Evolutionary conservation across 495 filamentous ascomycete genomes (phyloP).

Genomic region (Neohortaea acidophila): DNA sequence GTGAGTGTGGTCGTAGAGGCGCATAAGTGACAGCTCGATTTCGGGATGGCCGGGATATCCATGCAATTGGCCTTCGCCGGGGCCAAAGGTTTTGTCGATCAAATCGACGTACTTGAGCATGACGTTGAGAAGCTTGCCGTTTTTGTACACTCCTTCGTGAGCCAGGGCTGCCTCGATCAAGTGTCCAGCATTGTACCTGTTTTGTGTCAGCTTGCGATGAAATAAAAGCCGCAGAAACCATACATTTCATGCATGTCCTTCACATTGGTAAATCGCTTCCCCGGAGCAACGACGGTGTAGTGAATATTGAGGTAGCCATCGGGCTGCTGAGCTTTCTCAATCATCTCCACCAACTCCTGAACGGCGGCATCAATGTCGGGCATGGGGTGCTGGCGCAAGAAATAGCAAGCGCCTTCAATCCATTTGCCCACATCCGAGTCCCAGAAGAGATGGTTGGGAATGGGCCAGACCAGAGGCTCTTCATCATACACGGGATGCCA

Average conservation of each 20-base stretch:
- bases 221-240: slow-evolving; percentile 13
- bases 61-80: slow-evolving; percentile 33
- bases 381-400: slow-evolving; percentile 33
- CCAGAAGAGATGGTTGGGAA: slow-evolving; percentile 39
- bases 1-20: slow-evolving; percentile 35
- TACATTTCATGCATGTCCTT: slow-evolving; percentile 47
- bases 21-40: slow-evolving; percentile 42
- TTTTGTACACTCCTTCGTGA: slow-evolving; percentile 36
- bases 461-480: slow-evolving; percentile 33
- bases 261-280: slow-evolving; percentile 40
- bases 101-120: slow-evolving; percentile 40
- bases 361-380: slow-evolving; percentile 36
- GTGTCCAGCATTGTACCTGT: slow-evolving; percentile 44
- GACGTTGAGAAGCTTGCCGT: slow-evolving; percentile 35
- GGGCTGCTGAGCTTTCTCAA: slow-evolving; percentile 36
- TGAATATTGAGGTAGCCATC: slow-evolving; percentile 48
- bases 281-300: slow-evolving; percentile 39
- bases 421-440: slow-evolving; percentile 47
- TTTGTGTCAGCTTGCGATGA: not conserved
- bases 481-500: slow-evolving; percentile 38
- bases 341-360: slow-evolving; percentile 40
- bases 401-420: slow-evolving; percentile 46
- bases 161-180: slow-evolving; percentile 45
- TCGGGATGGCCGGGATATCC: slow-evolving; percentile 48
- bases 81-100: slow-evolving; percentile 36